Evolutionary conservation across 305 asterid species (phyloP).

Genomic region (Rubia peregrina): DNA sequence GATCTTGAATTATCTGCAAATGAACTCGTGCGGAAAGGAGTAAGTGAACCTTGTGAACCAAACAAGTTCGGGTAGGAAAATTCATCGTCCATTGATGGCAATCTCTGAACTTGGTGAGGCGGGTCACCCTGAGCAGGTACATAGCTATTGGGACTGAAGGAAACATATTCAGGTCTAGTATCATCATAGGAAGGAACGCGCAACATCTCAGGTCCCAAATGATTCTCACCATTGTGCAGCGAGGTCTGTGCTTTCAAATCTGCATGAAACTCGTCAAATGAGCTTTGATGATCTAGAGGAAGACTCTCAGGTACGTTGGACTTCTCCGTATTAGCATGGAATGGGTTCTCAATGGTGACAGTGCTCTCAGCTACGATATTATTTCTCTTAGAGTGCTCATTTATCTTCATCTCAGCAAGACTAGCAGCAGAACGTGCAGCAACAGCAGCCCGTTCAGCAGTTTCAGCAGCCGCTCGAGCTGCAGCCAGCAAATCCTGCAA

Average conservation of each 20-base stretch:
- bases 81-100: slow-evolving; percentile 81
- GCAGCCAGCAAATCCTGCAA: slow-evolving; percentile 82
- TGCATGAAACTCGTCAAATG: slow-evolving; percentile 28
- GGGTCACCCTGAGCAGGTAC: slow-evolving; percentile 21
- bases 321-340: slow-evolving; percentile 28
- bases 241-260: slow-evolving; percentile 27
- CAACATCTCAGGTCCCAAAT: slow-evolving; percentile 15
- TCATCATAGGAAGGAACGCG: slow-evolving; percentile 30
- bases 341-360: slow-evolving; percentile 36
- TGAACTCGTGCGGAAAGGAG: slow-evolving; percentile 32
- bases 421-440: slow-evolving; percentile 95
- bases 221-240: slow-evolving; percentile 14
- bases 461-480: slow-evolving; percentile 81
- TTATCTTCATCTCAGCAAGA: slow-evolving; percentile 70
- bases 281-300: slow-evolving; percentile 24
- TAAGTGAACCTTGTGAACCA: slow-evolving; percentile 43
- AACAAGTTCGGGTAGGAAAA: slow-evolving; percentile 84
- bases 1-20: slow-evolving; percentile 37
- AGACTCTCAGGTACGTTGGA: slow-evolving; percentile 22
- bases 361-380: slow-evolving; percentile 26
- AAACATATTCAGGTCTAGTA: slow-evolving; percentile 23
- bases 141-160: slow-evolving; percentile 24
- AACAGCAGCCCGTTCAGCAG: slow-evolving; percentile 88
- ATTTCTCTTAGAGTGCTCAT: slow-evolving; percentile 48
- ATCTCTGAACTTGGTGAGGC: slow-evolving; percentile 58